Conservation (phyloP, 2,329 filamentous ascomycete species). For the Sporothrix sp. region DNA sequence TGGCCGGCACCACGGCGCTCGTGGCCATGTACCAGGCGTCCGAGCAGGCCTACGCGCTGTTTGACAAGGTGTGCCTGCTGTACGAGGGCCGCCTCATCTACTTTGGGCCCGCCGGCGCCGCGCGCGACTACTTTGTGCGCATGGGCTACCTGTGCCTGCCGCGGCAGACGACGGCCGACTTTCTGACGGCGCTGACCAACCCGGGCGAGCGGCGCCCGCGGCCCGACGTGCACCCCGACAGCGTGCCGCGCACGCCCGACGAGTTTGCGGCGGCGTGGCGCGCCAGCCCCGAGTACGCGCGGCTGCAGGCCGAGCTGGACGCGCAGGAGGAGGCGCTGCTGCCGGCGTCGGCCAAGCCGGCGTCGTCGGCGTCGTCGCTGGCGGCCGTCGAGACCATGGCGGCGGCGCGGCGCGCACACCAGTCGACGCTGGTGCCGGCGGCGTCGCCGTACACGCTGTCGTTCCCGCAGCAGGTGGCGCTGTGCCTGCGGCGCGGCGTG, state of each 20-base stretch:
- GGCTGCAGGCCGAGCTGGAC: conserved; percentile 43
- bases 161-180: conserved; percentile 63
- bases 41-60: conserved; percentile 48
- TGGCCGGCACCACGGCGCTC: conserved; percentile 48
- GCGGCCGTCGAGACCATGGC: conserved; percentile 47
- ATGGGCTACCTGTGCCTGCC: conserved; percentile 54
- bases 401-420: conserved; percentile 40
- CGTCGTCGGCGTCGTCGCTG: too few species aligned
- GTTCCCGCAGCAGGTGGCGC: conserved; percentile 59
- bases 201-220: conserved; percentile 60
- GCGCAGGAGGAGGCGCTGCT: conserved; percentile 45
- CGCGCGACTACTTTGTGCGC: conserved; percentile 55
- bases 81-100: conserved; percentile 58
- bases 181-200: conserved; percentile 67
- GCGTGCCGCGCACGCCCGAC: conserved; percentile 48
- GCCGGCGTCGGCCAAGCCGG: too few species aligned
- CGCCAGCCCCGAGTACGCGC: conserved; percentile 40
- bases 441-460: conserved; percentile 77
- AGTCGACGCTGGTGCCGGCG: conserved; percentile 55
- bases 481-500: conserved; percentile 75
- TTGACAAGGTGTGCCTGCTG: conserved; percentile 70
- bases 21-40: conserved; percentile 60
- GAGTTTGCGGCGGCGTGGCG: conserved; percentile 52
- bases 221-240: conserved; percentile 44
- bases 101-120: conserved; percentile 51